These are phyloP conservation scores for Coffea humblotiana DNA, from an alignment of 305 asterid genomes.

Conservation along the genomic window DNA sequence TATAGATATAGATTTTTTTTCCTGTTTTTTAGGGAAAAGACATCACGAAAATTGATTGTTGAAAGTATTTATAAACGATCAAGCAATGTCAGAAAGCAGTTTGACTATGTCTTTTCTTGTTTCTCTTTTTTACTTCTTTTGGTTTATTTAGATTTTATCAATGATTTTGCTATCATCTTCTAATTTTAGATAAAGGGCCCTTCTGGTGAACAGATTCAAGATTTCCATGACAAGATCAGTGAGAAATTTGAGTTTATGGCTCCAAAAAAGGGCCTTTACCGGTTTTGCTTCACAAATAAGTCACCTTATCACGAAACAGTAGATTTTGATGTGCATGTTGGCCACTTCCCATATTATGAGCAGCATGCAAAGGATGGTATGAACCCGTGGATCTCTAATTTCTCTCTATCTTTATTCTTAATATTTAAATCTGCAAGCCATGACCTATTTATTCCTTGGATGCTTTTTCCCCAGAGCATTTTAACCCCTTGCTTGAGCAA, in stretches of 20 bases:
- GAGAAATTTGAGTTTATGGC: conserved; percentile 84
- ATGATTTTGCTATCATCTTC: conserved; percentile 2
- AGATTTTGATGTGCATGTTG: conserved; percentile 90
- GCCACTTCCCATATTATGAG: conserved; percentile 66
- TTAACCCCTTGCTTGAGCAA: no score
- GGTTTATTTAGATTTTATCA: neutral
- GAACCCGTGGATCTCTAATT: no score
- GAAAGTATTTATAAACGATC: neutral
- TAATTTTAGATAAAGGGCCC: conserved; percentile 83
- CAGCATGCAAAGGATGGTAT: conserved; percentile 99
- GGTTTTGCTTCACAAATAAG: conserved; percentile 84
- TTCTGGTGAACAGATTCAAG: conserved; percentile 75
- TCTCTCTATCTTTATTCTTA: no score
- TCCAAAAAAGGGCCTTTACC: conserved; percentile 71
- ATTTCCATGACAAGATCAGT: conserved; percentile 67
- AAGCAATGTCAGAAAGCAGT: neutral
- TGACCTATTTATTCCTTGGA: no score
- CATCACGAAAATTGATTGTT: no score
- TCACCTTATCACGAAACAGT: conserved; percentile 91
- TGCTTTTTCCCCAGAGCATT: no score
- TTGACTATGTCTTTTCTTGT: neutral
- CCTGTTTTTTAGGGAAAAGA: no score
- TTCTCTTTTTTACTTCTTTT: neutral
- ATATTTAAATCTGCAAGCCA: no score
- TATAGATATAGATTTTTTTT: no score